phyloP scores from a whole-genome alignment of 2,329 filamentous ascomycete species.

The Raffaelea arxii region DNA sequence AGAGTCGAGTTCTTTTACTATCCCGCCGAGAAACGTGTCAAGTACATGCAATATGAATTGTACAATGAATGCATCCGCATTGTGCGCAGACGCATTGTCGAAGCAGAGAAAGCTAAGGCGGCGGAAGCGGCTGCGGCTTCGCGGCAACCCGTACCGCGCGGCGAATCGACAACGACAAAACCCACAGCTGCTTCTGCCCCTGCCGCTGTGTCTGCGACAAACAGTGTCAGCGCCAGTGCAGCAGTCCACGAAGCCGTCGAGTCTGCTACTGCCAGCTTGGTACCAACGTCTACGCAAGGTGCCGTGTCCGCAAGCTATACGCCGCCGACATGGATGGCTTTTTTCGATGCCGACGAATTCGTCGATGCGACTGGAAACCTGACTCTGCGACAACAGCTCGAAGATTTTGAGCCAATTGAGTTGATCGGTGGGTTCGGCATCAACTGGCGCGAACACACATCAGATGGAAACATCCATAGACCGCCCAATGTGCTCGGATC shows the following conservation, averaged over 20 bases:
- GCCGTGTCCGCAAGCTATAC: neutral
- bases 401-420: conserved; percentile 7
- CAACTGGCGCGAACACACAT: conserved; percentile 11
- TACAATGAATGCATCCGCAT: conserved; percentile 7
- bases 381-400: conserved; percentile 6
- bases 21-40: conserved; percentile 5
- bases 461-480: conserved; percentile 6
- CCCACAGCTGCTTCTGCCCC: neutral
- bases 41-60: conserved; percentile 10
- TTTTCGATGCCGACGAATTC: conserved; percentile 10
- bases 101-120: too few species aligned
- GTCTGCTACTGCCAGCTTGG: too few species aligned
- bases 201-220: too few species aligned
- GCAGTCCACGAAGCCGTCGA: neutral
- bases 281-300: neutral
- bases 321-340: conserved; percentile 9
- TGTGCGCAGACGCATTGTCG: conserved; percentile 2
- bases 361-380: conserved; percentile 5
- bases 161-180: neutral
- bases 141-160: too few species aligned
- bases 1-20: conserved; percentile 10
- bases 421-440: conserved; percentile 7
- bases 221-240: too few species aligned
- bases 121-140: neutral
- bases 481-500: conserved; percentile 7